A percentile compares a stretch with the other conserved stretches of the same genome.
Evolutionary conservation across 768 basidiomycete genomes (phyloP).

Genomic region (Leccinum aurantiacum): DNA sequence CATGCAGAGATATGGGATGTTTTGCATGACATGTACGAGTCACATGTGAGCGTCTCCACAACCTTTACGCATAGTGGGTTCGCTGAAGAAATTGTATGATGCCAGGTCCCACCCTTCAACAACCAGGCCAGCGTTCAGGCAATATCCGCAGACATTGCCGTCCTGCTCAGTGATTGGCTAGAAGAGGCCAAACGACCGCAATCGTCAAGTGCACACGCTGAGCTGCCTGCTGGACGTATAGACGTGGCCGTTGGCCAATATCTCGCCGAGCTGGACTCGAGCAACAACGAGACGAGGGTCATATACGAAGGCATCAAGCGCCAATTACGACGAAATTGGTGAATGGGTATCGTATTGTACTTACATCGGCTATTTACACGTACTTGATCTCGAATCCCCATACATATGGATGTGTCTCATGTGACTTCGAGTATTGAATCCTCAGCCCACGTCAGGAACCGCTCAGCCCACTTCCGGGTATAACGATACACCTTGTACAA

Average conservation of each 20-base stretch:
- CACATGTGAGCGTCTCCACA: slow-evolving; percentile 56
- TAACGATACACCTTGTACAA: slow-evolving; percentile 67
- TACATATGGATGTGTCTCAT: slow-evolving; percentile 27
- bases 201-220: slow-evolving; percentile 56
- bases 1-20: slow-evolving; percentile 83
- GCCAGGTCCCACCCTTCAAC: slow-evolving; percentile 80
- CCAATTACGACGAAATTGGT: slow-evolving; percentile 72
- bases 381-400: slow-evolving; percentile 16
- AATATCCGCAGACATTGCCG: slow-evolving; percentile 78
- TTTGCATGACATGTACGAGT: slow-evolving; percentile 84
- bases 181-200: slow-evolving; percentile 74
- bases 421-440: slow-evolving; percentile 79
- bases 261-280: slow-evolving; percentile 63
- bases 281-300: slow-evolving; percentile 58
- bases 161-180: slow-evolving; percentile 79
- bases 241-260: slow-evolving; percentile 75
- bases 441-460: slow-evolving; percentile 67
- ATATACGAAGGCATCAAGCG: slow-evolving; percentile 72
- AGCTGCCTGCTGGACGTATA: slow-evolving; percentile 78
- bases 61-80: slow-evolving; percentile 1
- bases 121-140: slow-evolving; percentile 76
- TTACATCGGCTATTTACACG: slow-evolving; percentile 16
- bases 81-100: slow-evolving; percentile 6
- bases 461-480: slow-evolving; percentile 59
- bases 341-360: slow-evolving; percentile 19